Conservation (phyloP, 2,329 filamentous ascomycete genomes). For the Taxawa tesnikishii region DNA sequence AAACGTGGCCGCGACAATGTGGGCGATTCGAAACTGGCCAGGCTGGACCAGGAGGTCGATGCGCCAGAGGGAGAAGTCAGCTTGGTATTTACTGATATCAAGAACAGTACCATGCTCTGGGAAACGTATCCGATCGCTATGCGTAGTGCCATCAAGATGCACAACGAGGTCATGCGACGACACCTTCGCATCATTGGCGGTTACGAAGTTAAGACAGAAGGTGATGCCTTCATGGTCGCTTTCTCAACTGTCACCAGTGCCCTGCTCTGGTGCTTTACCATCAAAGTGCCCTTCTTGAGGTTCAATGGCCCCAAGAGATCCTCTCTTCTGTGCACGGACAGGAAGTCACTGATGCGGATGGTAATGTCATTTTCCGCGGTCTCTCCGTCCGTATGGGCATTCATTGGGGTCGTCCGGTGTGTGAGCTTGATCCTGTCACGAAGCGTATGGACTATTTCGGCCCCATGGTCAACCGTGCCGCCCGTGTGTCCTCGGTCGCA, state of each 20-base stretch:
- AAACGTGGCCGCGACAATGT: conserved; percentile 46
- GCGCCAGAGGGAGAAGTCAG: conserved; percentile 83
- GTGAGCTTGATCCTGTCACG: conserved; percentile 90
- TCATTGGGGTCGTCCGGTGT: conserved; percentile 89
- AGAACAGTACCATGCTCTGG: conserved; percentile 93
- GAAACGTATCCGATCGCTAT: conserved; percentile 91
- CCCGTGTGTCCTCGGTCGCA: conserved; percentile 84
- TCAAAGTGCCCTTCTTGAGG: conserved; percentile 81
- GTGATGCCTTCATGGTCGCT: conserved; percentile 98
- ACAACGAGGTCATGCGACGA: conserved; percentile 93
- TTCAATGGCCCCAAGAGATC: conserved; percentile 88
- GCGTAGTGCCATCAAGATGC: conserved; percentile 91
- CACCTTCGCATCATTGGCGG: conserved; percentile 89
- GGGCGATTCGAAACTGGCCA: conserved; percentile 76
- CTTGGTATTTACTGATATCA: conserved; percentile 97
- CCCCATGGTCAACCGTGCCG: conserved; percentile 96
- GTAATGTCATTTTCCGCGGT: conserved; percentile 82
- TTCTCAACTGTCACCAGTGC: conserved; percentile 94
- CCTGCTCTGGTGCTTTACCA: conserved; percentile 89
- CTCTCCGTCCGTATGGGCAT: conserved; percentile 95
- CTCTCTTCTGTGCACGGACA: conserved; percentile 76
- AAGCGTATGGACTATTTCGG: conserved; percentile 99
- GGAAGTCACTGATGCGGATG: conserved; percentile 69
- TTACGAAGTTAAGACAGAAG: conserved; percentile 99
- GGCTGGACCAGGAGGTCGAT: conserved; percentile 81